phyloP scores from a whole-genome alignment of 495 filamentous ascomycete genomes.

The Penicillium soppii region DNA sequence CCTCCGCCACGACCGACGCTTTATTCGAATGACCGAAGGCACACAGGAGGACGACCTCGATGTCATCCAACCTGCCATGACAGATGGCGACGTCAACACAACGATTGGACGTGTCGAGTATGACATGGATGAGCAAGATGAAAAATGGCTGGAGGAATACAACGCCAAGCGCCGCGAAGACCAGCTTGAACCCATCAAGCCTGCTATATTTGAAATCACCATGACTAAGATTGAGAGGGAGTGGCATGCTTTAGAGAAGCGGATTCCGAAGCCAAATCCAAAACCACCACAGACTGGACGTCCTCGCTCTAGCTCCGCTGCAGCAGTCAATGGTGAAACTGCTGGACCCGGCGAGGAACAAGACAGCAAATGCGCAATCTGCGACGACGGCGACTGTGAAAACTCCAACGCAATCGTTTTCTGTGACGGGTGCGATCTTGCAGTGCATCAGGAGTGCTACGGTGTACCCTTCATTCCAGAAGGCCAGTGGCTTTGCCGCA shows the following conservation, averaged over 20 bases:
- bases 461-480: constrained; percentile 98
- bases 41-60: constrained; percentile 84
- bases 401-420: constrained; percentile 99
- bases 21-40: constrained; percentile 76
- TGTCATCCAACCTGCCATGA: constrained; percentile 52
- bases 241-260: constrained; percentile 93
- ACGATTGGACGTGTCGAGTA: constrained; percentile 86
- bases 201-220: constrained; percentile 92
- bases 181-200: constrained; percentile 77
- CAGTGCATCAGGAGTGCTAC: constrained; percentile 98
- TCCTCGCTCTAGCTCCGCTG: constrained; percentile 86
- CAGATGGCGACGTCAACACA: constrained; percentile 61
- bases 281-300: constrained; percentile 92
- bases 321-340: constrained; percentile 86
- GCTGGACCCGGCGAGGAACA: constrained; percentile 84
- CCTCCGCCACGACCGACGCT: constrained; percentile 67
- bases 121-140: constrained; percentile 99
- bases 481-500: constrained; percentile 96
- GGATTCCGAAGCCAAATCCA: constrained; percentile 92
- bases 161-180: constrained; percentile 72
- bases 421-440: constrained; percentile 96
- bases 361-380: constrained; percentile 96
- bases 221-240: constrained; percentile 99
- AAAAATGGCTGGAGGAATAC: constrained; percentile 86
- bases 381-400: constrained; percentile 97